phyloP scores from a whole-genome alignment of 768 basidiomycete genomes.

The Tylopilus sp. region DNA sequence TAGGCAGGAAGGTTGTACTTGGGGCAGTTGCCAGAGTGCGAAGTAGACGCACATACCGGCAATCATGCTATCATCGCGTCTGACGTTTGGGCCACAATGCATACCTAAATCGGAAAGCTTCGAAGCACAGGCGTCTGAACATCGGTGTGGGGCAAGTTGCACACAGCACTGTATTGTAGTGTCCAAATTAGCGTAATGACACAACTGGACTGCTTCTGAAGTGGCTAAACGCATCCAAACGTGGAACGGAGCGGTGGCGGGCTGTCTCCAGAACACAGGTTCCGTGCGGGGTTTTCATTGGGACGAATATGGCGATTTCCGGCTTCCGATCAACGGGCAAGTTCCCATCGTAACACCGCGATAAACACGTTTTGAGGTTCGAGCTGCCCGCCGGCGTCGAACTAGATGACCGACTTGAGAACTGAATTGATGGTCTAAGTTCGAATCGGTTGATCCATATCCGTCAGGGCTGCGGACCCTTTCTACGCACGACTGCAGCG shows the following conservation, averaged over 20 bases:
- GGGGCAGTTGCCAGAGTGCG: too few relatives aligned
- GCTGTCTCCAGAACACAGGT: conserved; percentile 9
- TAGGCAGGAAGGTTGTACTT: too few relatives aligned
- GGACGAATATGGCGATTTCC: conserved; percentile 9
- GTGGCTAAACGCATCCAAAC: background rate
- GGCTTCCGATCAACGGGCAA: conserved; percentile 2
- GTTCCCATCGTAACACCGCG: background rate
- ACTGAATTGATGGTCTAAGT: background rate
- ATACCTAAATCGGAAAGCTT: conserved; percentile 12
- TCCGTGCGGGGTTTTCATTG: conserved; percentile 5
- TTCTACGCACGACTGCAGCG: background rate
- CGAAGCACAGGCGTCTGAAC: background rate
- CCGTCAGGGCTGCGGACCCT: background rate
- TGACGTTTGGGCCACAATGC: conserved; percentile 2
- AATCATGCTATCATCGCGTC: background rate
- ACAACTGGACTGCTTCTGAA: too few relatives aligned
- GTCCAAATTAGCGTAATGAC: too few relatives aligned
- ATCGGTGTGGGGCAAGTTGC: conserved; percentile 3
- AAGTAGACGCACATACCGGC: too few relatives aligned
- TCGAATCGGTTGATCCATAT: background rate
- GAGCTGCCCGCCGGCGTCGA: conserved; percentile 2
- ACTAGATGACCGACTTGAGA: conserved; percentile 3
- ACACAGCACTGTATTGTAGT: conserved; percentile 13
- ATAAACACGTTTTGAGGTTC: background rate
- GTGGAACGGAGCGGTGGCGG: background rate